These are phyloP conservation scores for Diaporthe caulivora DNA, from an alignment of 2,329 filamentous ascomycete species.

Conservation along the genomic window DNA sequence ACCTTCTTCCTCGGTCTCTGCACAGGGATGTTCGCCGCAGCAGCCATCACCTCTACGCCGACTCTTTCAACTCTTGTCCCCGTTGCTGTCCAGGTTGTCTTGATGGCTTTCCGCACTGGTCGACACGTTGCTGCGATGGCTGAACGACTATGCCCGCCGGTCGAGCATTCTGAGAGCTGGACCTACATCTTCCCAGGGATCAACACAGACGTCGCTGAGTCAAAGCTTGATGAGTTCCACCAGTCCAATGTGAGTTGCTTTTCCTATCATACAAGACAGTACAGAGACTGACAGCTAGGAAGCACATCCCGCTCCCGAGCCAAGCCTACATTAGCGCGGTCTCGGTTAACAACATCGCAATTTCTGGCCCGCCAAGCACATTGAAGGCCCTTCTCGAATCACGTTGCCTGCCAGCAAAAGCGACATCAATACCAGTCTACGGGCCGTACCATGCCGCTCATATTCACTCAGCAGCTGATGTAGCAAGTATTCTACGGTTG, in stretches of 20 bases:
- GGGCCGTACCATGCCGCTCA: constrained; percentile 70
- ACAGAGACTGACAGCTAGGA: not conserved
- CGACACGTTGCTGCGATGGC: constrained; percentile 65
- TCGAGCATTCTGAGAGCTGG: constrained; percentile 70
- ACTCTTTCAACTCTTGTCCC: constrained; percentile 72
- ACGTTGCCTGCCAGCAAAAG: constrained; percentile 55
- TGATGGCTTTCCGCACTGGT: constrained; percentile 76
- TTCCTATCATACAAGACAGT: not conserved
- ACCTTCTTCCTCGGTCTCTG: constrained; percentile 74
- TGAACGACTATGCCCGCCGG: constrained; percentile 56
- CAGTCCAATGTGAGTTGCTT: constrained; percentile 58
- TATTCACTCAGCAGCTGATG: constrained; percentile 59
- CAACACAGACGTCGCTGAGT: constrained; percentile 63
- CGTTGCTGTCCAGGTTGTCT: constrained; percentile 72
- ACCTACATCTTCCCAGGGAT: constrained; percentile 73
- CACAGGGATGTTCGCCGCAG: constrained; percentile 78
- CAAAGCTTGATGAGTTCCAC: constrained; percentile 69
- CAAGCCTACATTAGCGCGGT: constrained; percentile 68
- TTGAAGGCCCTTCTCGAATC: constrained; percentile 58
- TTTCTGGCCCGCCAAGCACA: constrained; percentile 67
- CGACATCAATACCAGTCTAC: constrained; percentile 64
- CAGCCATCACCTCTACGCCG: constrained; percentile 73
- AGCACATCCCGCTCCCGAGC: constrained; percentile 58
- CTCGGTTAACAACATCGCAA: constrained; percentile 60
- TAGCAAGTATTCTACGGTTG: constrained; percentile 60